These are phyloP conservation scores for Penicillium sp. DNA, from an alignment of 2,329 filamentous ascomycete genomes.

Conservation along the genomic window DNA sequence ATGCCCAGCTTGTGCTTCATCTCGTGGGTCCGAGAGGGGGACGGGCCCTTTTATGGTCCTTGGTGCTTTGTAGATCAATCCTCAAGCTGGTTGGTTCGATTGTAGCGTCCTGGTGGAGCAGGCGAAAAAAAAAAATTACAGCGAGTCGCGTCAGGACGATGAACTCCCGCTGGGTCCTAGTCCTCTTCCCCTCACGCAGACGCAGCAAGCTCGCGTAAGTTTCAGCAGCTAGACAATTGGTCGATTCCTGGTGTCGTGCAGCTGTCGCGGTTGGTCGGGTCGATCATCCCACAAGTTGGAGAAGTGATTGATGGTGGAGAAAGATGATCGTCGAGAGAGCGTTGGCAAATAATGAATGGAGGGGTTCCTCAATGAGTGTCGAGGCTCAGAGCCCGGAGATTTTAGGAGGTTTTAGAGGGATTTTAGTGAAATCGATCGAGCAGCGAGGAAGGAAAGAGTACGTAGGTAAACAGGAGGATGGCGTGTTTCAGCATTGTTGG, in stretches of 20 bases:
- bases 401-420: too few relatives aligned
- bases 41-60: slow-evolving; percentile 13
- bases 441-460: background rate
- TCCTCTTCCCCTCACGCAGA: background rate
- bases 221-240: background rate
- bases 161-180: background rate
- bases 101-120: slow-evolving; percentile 6
- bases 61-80: slow-evolving; percentile 12
- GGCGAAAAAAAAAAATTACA: slow-evolving; percentile 11
- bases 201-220: background rate
- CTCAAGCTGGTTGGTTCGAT: slow-evolving; percentile 21
- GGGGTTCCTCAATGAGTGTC: background rate
- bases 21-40: slow-evolving; percentile 11
- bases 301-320: slow-evolving; percentile 12
- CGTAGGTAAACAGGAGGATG: slow-evolving; percentile 1
- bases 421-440: background rate
- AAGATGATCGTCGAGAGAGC: slow-evolving; percentile 11
- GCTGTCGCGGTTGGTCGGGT: background rate
- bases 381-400: background rate
- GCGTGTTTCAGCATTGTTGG: slow-evolving; percentile 28
- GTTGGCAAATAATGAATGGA: background rate
- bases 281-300: background rate
- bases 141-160: background rate
- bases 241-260: too few relatives aligned
- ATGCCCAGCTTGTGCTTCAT: slow-evolving; percentile 44